phyloP scores from a whole-genome alignment of 2,329 filamentous ascomycete species.

The Aureobasidium melanogenum region DNA sequence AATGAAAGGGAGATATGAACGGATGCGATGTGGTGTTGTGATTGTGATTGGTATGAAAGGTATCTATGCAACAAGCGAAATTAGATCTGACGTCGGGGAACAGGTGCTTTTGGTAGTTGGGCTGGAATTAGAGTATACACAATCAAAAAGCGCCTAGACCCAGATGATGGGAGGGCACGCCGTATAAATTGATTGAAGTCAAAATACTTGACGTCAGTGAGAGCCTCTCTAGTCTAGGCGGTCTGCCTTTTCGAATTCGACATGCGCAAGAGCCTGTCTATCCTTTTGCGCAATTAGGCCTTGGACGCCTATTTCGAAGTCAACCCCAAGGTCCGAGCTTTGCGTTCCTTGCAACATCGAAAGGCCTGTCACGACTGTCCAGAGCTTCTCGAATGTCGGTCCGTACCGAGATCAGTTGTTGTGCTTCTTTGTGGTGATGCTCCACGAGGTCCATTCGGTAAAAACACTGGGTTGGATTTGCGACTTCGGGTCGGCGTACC shows the following conservation, averaged over 20 bases:
- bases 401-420: slow-evolving; percentile 5
- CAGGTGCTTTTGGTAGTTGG: not conserved
- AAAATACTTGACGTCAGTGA: not conserved
- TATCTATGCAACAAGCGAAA: slow-evolving; percentile 5
- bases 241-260: not conserved
- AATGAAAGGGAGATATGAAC: slow-evolving; percentile 11
- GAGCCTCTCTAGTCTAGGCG: not conserved
- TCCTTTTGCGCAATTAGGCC: not conserved
- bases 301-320: slow-evolving; percentile 6
- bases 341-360: not conserved
- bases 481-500: slow-evolving; percentile 33
- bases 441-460: slow-evolving; percentile 40
- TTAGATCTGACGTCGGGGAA: not conserved
- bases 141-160: not conserved
- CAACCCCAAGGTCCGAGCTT: not conserved
- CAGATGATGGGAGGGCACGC: not conserved
- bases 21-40: not conserved
- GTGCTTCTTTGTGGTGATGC: slow-evolving; percentile 22
- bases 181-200: not conserved
- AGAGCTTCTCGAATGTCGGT: slow-evolving; percentile 4
- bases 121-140: slow-evolving; percentile 1
- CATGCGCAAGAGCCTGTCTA: not conserved
- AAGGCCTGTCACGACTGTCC: not conserved
- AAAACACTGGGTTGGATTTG: slow-evolving; percentile 36
- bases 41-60: slow-evolving; percentile 7